These are phyloP conservation scores for Spirogloea muscicola DNA, from an alignment of 139 green algal genomes.

Conservation along the genomic window DNA sequence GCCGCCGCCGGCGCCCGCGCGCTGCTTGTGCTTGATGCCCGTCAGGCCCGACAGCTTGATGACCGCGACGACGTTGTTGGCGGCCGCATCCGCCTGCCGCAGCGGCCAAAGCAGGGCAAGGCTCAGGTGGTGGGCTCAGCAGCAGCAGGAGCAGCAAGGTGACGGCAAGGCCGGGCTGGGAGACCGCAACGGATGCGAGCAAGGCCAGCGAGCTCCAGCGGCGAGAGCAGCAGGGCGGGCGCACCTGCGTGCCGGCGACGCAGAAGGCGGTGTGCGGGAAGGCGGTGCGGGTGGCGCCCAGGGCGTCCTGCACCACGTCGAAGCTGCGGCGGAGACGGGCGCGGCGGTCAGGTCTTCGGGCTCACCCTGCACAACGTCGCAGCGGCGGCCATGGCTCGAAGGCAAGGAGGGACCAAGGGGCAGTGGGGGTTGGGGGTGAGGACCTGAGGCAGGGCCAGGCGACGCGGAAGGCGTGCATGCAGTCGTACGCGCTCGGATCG, in stretches of 20 bases:
- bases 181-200: too few species aligned
- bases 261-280: conserved; percentile 90
- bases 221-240: too few species aligned
- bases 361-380: not conserved
- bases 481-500: conserved; percentile 93
- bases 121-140: not conserved
- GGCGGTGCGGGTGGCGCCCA: conserved; percentile 62
- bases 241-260: conserved; percentile 67
- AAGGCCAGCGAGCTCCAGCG: not conserved
- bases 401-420: too few species aligned
- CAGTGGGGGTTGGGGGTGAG: not conserved
- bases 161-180: too few species aligned
- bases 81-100: conserved; percentile 26
- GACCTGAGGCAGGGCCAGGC: conserved; percentile 92
- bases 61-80: conserved; percentile 39
- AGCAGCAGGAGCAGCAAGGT: too few species aligned
- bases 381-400: not conserved
- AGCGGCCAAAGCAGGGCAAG: not conserved
- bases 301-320: conserved; percentile 80
- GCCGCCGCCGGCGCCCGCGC: conserved; percentile 49
- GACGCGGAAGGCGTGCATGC: conserved; percentile 74
- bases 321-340: conserved; percentile 55
- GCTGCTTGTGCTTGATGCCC: conserved; percentile 24
- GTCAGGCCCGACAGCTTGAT: conserved; percentile 46
- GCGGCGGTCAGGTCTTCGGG: not conserved